A percentile compares a stretch with the other conserved stretches of the same genome.
Conservation (phyloP, 1,139 yeast species). For the Geotrichum restrictum region DNA sequence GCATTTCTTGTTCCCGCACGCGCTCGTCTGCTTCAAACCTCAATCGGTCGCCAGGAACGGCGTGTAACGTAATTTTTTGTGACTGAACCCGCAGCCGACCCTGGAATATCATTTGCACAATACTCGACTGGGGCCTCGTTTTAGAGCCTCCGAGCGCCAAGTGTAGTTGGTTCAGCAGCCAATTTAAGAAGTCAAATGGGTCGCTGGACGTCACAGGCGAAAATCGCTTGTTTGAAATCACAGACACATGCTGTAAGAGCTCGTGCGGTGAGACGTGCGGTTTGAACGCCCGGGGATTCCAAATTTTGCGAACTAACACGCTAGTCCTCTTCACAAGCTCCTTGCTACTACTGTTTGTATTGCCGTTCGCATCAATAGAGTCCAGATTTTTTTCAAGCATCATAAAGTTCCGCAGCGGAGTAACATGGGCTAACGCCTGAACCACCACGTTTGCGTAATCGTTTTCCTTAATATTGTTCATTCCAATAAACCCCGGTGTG, state of each 20-base stretch:
- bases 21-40: constrained; percentile 22
- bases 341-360: constrained; percentile 15
- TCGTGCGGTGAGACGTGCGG: constrained; percentile 67
- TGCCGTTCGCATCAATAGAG: constrained; percentile 23
- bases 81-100: constrained; percentile 49
- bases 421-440: constrained; percentile 54
- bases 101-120: constrained; percentile 44
- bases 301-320: constrained; percentile 53
- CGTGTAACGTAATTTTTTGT: constrained; percentile 31
- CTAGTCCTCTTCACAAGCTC: constrained; percentile 40
- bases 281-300: constrained; percentile 59
- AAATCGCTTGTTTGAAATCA: constrained; percentile 45
- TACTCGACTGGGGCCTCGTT: constrained; percentile 29
- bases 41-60: constrained; percentile 33
- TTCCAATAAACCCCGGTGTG: constrained; percentile 61
- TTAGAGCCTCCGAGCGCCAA: constrained; percentile 39
- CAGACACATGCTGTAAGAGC: constrained; percentile 49
- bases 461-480: constrained; percentile 51
- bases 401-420: constrained; percentile 50
- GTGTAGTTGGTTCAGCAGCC: constrained; percentile 55
- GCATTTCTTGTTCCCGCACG: constrained; percentile 30
- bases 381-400: constrained; percentile 36
- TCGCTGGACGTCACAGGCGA: constrained; percentile 42
- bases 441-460: constrained; percentile 57
- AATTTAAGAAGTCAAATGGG: constrained; percentile 55